These are phyloP conservation scores for Sporothrix protearum DNA, from an alignment of 2,329 filamentous ascomycete genomes.

Conservation along the genomic window DNA sequence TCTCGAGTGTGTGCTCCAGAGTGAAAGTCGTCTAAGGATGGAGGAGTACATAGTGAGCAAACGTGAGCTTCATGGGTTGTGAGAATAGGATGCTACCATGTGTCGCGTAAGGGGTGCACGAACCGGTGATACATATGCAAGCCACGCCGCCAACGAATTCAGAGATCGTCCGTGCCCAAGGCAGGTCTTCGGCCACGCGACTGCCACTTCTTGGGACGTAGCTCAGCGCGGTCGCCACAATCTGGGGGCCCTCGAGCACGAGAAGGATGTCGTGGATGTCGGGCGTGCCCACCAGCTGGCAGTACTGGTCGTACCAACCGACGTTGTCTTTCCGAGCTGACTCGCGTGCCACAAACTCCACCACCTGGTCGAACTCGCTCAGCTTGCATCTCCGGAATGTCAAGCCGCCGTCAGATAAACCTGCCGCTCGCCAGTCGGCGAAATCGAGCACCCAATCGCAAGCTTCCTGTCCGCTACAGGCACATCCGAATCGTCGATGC, in stretches of 20 bases:
- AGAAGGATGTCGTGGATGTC: constrained; percentile 53
- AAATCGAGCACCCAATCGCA: constrained; percentile 55
- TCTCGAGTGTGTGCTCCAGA: constrained; percentile 45
- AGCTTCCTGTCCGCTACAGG: constrained; percentile 48
- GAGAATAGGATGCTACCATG: not conserved
- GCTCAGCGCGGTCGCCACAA: constrained; percentile 54
- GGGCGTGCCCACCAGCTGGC: constrained; percentile 46
- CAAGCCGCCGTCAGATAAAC: constrained; percentile 41
- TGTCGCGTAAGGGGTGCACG: constrained; percentile 34
- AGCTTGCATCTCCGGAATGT: constrained; percentile 46
- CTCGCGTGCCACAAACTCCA: constrained; percentile 50
- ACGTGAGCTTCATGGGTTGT: not conserved
- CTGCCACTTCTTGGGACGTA: constrained; percentile 49
- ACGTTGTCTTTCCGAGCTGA: constrained; percentile 47
- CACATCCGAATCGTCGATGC: constrained; percentile 40
- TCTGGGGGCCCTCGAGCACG: constrained; percentile 45
- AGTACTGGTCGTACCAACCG: constrained; percentile 60
- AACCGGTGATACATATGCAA: constrained; percentile 58
- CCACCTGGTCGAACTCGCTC: constrained; percentile 45
- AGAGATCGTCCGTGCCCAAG: constrained; percentile 52
- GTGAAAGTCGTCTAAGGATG: constrained; percentile 43
- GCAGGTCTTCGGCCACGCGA: constrained; percentile 48
- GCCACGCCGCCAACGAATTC: constrained; percentile 54
- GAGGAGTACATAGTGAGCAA: not conserved
- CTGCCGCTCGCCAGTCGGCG: constrained; percentile 45